A percentile compares a stretch with the other conserved stretches of the same genome.
These are phyloP conservation scores for Monilinia laxa DNA, from an alignment of 2,329 filamentous ascomycete species.

Conservation along the genomic window DNA sequence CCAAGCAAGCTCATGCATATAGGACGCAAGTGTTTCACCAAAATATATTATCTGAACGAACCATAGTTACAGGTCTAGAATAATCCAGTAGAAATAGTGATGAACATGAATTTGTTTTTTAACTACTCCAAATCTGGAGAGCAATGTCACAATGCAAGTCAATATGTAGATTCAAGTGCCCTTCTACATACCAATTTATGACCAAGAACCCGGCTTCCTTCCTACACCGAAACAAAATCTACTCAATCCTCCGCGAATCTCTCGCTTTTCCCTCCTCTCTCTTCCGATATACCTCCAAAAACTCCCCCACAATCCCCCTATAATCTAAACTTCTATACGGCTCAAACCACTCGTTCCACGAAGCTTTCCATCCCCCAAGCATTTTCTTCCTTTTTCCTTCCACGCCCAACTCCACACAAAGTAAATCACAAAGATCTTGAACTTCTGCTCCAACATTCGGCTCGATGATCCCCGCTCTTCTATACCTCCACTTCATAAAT, in stretches of 20 bases:
- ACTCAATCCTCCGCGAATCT: too few species aligned
- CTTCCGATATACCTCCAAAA: slow-evolving; percentile 15
- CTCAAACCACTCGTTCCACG: slow-evolving; percentile 24
- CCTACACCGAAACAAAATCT: too few species aligned
- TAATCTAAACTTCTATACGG: slow-evolving; percentile 25
- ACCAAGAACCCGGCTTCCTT: too few species aligned
- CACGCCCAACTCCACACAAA: slow-evolving; percentile 20
- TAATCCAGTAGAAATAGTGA: neutral
- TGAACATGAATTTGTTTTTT: neutral
- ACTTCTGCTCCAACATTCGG: slow-evolving; percentile 23
- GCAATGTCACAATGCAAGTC: neutral
- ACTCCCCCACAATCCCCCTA: slow-evolving; percentile 23
- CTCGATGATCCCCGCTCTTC: slow-evolving; percentile 12
- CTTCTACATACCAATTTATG: neutral
- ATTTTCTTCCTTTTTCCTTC: slow-evolving; percentile 15
- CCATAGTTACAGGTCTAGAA: fast-evolving
- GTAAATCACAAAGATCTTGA: slow-evolving; percentile 24
- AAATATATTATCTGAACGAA: neutral
- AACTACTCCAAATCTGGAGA: neutral
- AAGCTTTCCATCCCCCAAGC: slow-evolving; percentile 11
- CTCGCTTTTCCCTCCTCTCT: neutral
- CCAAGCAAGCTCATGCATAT: neutral
- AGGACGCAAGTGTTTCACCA: neutral
- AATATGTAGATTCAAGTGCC: neutral
- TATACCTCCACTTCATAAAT: slow-evolving; percentile 21